Evolutionary conservation across 2,329 filamentous ascomycete species (phyloP), one percentile per base, ranked within the genome.

Genomic region (Paracoccidioides lutzii): DNA sequence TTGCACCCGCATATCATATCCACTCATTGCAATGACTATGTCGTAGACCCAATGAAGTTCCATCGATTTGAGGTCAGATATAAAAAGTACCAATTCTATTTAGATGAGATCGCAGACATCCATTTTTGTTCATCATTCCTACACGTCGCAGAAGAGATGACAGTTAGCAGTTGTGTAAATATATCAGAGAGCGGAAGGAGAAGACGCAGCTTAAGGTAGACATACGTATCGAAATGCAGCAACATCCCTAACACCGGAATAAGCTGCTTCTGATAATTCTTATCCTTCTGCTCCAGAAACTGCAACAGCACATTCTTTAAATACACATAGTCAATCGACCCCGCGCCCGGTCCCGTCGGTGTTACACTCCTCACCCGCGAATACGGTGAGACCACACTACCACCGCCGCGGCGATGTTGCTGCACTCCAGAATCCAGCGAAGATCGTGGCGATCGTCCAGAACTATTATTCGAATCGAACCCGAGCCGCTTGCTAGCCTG

Each of bases 91-190:
- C 5, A 32, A n/a, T 14, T 4, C 22, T 52, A 78, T 63, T 68
- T 71, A 14, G 78, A 76, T 58, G 77, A 76, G 51, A 95, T 83
- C 2, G 86, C 89, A 15, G 83, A 80, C 71, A 85, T 81, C 88
- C 89, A 95, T 71, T 88, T 91, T 71, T 93, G 84, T 72, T 93
- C 87, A 62, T 95, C 90, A 63, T 79, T 81, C 63, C 79, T 82
- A 56, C 58, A 56, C 15, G 43, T 15, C 40, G 33, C 22, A 30
- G 15, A 33, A 46, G 63, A 54, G 55, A 61, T 63, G 55, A 62
- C 53, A 55, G 61, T 65, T 55, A 62, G 59, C 52, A 59, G 45
- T 9, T 4, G 10, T 30, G n/a, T 14, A 15, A 30, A 14, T 52
- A 33, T 10, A 15, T 2, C 32, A 14, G 14, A 28, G 7, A 28